Evolutionary conservation across 2,329 filamentous ascomycete species (phyloP).

Genomic region (Penicillium sp.): DNA sequence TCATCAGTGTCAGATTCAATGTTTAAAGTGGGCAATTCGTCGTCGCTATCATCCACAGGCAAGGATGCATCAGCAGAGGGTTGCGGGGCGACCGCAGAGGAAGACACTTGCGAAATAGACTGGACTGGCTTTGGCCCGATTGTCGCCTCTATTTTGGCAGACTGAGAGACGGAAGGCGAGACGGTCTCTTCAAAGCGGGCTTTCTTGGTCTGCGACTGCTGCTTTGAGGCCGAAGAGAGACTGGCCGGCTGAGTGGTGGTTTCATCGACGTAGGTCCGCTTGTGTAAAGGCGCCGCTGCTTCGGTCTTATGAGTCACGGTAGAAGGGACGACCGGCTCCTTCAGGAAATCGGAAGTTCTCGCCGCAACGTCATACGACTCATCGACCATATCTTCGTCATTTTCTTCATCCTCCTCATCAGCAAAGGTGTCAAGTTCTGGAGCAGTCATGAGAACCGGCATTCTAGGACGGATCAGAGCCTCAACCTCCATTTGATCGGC

Average conservation of each 20-base stretch:
- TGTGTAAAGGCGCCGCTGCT: constrained; percentile 17
- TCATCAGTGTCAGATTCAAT: constrained; percentile 49
- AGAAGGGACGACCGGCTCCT: constrained; percentile 13
- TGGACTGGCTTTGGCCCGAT: constrained; percentile 5
- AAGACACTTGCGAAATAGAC: constrained; percentile 11
- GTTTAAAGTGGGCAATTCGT: constrained; percentile 50
- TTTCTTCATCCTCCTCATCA: constrained; percentile 33
- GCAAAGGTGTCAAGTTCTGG: constrained; percentile 27
- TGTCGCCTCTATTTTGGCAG: constrained; percentile 12
- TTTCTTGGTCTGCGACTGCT: constrained; percentile 29
- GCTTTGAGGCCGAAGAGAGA: constrained; percentile 2
- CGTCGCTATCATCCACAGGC: constrained; percentile 44
- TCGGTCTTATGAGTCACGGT: constrained; percentile 14
- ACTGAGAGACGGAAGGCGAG: constrained; percentile 6
- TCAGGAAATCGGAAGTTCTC: constrained; percentile 26
- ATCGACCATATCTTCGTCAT: constrained; percentile 22
- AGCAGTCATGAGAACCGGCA: constrained; percentile 45
- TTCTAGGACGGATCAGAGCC: constrained; percentile 58
- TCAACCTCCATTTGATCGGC: constrained; percentile 66
- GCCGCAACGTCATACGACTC: constrained; percentile 12
- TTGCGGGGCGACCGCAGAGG: constrained; percentile 3
- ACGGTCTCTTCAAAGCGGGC: constrained; percentile 29
- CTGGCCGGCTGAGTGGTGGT: constrained; percentile 4
- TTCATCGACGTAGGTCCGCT: constrained; percentile 31
- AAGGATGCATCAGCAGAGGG: constrained; percentile 13